Evolutionary conservation across 1,284 basidiomycete genomes (phyloP).

Genomic region (Cutaneotrichosporon daszewskae): DNA sequence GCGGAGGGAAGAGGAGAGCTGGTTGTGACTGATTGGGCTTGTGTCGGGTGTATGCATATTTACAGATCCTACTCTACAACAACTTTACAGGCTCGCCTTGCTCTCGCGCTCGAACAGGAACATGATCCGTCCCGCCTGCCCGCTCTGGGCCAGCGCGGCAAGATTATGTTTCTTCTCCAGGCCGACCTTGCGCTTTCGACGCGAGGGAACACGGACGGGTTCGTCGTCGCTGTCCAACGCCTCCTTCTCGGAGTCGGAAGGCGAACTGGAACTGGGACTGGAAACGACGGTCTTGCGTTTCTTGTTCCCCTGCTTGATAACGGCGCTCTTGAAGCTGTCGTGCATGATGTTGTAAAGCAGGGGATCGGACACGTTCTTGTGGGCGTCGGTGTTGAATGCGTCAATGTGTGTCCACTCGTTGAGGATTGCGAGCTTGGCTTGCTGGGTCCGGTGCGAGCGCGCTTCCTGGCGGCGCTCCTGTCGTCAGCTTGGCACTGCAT

Average conservation of each 20-base stretch:
- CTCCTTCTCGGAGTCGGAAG: not conserved
- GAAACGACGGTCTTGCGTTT: conserved; percentile 13
- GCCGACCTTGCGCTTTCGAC: conserved; percentile 2
- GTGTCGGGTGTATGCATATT: too few relatives aligned
- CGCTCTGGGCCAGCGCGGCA: conserved; percentile 21
- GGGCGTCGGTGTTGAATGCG: conserved; percentile 21
- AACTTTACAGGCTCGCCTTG: conserved; percentile 18
- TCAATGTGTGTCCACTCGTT: conserved; percentile 84
- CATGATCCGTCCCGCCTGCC: conserved; percentile 36
- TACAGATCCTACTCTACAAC: not conserved
- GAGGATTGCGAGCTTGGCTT: conserved; percentile 69
- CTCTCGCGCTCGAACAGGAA: conserved; percentile 45
- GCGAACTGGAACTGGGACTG: too few relatives aligned
- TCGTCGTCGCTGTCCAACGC: conserved; percentile 6
- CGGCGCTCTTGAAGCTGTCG: conserved; percentile 18
- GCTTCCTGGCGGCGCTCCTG: not conserved
- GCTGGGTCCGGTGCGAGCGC: conserved; percentile 51
- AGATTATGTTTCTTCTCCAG: conserved; percentile 32
- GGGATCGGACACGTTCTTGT: conserved; percentile 53
- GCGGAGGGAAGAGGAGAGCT: too few relatives aligned
- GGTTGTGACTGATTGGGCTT: too few relatives aligned
- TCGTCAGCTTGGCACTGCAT: not conserved
- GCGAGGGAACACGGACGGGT: not conserved
- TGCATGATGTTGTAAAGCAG: conserved; percentile 32
- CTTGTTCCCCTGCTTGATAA: not conserved